Percentiles rank a stretch among this genome's conserved stretches.
Evolutionary conservation across 2,329 filamentous ascomycete species (phyloP).

Genomic region (Coniochaeta sp.): DNA sequence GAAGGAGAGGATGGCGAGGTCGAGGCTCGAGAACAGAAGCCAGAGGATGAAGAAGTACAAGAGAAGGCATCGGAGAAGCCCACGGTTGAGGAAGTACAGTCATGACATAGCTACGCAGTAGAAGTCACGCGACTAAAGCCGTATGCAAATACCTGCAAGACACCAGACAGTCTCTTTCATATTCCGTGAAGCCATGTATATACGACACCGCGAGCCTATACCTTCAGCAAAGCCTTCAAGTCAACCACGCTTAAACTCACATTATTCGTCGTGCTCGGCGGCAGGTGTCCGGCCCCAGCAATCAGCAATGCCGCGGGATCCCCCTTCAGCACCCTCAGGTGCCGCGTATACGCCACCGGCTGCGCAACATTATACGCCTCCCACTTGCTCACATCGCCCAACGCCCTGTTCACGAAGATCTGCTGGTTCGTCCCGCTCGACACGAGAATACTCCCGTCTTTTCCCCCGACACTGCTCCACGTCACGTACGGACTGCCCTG

Average conservation of each 20-base stretch:
- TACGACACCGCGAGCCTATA: not conserved
- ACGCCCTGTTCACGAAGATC: slow-evolving; percentile 33
- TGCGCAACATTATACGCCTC: slow-evolving; percentile 25
- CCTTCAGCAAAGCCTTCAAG: slow-evolving; percentile 6
- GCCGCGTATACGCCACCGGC: slow-evolving; percentile 28
- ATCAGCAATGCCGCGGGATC: slow-evolving; percentile 31
- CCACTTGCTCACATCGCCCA: slow-evolving; percentile 30
- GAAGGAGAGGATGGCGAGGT: slow-evolving; percentile 20
- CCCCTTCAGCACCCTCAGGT: slow-evolving; percentile 26
- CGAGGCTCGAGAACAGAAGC: slow-evolving; percentile 16
- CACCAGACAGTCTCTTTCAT: not conserved
- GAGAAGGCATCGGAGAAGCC: not conserved
- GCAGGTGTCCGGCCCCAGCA: slow-evolving; percentile 35
- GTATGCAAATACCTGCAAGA: not conserved
- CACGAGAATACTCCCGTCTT: slow-evolving; percentile 36
- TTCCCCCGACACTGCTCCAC: slow-evolving; percentile 23
- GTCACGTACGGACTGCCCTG: not conserved
- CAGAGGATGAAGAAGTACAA: too few species aligned
- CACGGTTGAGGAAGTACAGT: not conserved
- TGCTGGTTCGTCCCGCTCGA: slow-evolving; percentile 28
- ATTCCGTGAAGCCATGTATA: not conserved
- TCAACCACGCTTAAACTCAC: slow-evolving; percentile 28
- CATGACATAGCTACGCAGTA: not conserved
- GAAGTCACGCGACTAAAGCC: not conserved
- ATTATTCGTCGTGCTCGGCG: slow-evolving; percentile 37